A percentile compares a stretch with the other conserved stretches of the same genome.
Evolutionary conservation across 2,329 filamentous ascomycete species (phyloP).

Genomic region (Aspergillus tamarii): DNA sequence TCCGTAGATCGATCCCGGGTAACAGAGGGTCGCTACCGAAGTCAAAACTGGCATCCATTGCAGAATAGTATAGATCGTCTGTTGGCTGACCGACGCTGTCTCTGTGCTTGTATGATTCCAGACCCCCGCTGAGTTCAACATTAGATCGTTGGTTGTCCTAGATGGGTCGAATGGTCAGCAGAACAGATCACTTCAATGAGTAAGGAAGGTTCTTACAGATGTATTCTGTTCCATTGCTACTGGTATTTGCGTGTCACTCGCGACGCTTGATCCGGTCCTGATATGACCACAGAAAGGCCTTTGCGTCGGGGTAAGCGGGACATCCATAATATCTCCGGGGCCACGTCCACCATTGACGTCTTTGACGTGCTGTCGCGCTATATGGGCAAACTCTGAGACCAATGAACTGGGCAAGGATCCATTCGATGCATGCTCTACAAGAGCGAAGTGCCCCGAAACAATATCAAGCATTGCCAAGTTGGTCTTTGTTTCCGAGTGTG

Average conservation of each 20-base stretch:
- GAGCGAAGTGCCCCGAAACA: constrained; percentile 47
- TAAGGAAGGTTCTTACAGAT: background rate
- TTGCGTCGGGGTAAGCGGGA: background rate
- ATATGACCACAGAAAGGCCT: background rate
- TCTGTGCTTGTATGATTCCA: background rate
- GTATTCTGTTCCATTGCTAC: background rate
- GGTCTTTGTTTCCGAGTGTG: background rate
- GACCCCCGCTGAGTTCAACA: background rate
- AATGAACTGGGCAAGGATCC: constrained; percentile 42
- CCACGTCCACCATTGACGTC: background rate
- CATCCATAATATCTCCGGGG: background rate
- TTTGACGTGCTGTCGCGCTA: constrained; percentile 46
- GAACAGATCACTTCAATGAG: background rate
- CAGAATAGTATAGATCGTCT: background rate
- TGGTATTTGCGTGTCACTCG: background rate
- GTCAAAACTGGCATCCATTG: background rate
- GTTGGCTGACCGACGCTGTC: background rate
- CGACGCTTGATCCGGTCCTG: background rate
- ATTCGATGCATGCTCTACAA: constrained; percentile 43
- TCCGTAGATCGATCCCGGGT: constrained; percentile 6
- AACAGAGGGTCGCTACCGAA: background rate
- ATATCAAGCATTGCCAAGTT: constrained; percentile 3
- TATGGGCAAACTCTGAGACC: constrained; percentile 46
- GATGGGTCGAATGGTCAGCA: background rate
- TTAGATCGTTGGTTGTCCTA: background rate